These are phyloP conservation scores for Gaeumannomyces tritici DNA, from an alignment of 2,329 filamentous ascomycete genomes.

Conservation along the genomic window DNA sequence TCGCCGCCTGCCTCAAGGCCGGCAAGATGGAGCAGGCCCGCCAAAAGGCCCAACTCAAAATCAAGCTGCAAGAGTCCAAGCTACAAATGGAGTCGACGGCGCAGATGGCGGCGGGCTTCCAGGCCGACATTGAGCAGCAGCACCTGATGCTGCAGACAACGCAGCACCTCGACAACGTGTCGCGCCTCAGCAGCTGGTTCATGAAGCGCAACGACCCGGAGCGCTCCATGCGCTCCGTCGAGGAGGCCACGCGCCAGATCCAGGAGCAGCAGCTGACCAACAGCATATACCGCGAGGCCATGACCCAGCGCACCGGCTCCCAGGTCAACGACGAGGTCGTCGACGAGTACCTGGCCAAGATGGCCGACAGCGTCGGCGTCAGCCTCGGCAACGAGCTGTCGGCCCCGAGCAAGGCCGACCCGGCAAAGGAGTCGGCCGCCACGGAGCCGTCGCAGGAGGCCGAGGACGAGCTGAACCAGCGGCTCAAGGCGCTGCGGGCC, in stretches of 20 bases:
- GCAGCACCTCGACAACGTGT: conserved; percentile 52
- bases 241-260: conserved; percentile 52
- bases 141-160: conserved; percentile 58
- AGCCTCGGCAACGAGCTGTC: conserved; percentile 69
- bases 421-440: conserved; percentile 39
- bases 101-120: conserved; percentile 52
- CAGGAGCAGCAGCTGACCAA: conserved; percentile 56
- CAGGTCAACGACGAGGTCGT: conserved; percentile 74
- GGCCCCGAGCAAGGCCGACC: conserved; percentile 46
- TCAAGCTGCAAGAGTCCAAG: not conserved
- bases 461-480: conserved; percentile 63
- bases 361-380: conserved; percentile 81
- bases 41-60: not conserved
- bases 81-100: conserved; percentile 53
- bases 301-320: conserved; percentile 64
- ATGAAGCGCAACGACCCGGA: conserved; percentile 51
- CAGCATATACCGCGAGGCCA: conserved; percentile 79
- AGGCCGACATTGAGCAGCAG: conserved; percentile 54
- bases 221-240: conserved; percentile 48
- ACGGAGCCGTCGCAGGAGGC: conserved; percentile 66
- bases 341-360: conserved; percentile 73
- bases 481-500: conserved; percentile 45
- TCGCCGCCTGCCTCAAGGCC: conserved; percentile 31
- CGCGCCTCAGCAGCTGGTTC: conserved; percentile 46
- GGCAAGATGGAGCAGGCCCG: not conserved